These are phyloP conservation scores for Parmelia sp. DNA, from an alignment of 495 filamentous ascomycete genomes.

Conservation along the genomic window DNA sequence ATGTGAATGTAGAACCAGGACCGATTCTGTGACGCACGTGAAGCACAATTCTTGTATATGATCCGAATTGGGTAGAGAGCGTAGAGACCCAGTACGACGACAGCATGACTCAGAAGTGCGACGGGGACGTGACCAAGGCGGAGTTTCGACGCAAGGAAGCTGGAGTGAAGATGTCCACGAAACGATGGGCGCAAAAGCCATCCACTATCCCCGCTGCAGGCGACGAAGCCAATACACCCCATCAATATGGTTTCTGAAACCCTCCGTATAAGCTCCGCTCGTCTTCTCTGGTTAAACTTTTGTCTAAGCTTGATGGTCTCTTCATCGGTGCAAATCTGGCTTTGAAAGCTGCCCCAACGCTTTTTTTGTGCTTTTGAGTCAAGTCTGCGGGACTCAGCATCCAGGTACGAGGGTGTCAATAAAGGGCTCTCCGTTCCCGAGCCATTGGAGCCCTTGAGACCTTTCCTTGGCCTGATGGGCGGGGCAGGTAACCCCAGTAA, in stretches of 20 bases:
- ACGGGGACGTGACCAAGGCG: not conserved
- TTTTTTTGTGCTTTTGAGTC: constrained; percentile 19
- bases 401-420: constrained; percentile 52
- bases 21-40: constrained; percentile 4
- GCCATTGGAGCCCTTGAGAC: constrained; percentile 42
- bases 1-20: constrained; percentile 40
- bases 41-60: constrained; percentile 15
- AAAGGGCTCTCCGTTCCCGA: constrained; percentile 44
- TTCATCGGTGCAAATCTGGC: constrained; percentile 17
- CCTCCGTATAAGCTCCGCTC: constrained; percentile 42
- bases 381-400: constrained; percentile 42
- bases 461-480: constrained; percentile 63
- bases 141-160: not conserved
- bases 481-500: constrained; percentile 78
- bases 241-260: constrained; percentile 40
- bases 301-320: constrained; percentile 27
- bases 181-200: constrained; percentile 4
- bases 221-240: constrained; percentile 24
- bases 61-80: constrained; percentile 43
- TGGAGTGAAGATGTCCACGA: not conserved
- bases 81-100: constrained; percentile 41
- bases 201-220: constrained; percentile 7
- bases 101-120: constrained; percentile 45
- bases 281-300: constrained; percentile 33
- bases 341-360: constrained; percentile 17